phyloP scores from a whole-genome alignment of 2,329 filamentous ascomycete genomes.

The Paraphaeosphaeria sporulosa region DNA sequence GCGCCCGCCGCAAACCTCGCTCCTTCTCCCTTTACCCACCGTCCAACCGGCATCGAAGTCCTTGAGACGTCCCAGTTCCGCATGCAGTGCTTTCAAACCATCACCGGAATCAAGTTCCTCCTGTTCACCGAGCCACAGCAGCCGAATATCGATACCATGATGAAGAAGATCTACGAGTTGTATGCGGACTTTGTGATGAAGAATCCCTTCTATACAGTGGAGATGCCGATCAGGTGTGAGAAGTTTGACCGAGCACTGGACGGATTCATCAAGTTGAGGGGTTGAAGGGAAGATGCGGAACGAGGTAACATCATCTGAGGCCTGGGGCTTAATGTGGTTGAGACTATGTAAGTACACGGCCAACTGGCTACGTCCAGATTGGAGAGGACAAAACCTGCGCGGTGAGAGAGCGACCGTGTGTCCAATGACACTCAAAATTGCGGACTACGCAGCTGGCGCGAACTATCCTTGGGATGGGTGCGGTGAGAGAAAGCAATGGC shows the following conservation, averaged over 20 bases:
- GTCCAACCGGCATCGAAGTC: conserved; percentile 82
- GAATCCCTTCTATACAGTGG: conserved; percentile 97
- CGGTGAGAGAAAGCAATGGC: not conserved
- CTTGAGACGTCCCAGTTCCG: conserved; percentile 94
- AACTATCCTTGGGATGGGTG: not conserved
- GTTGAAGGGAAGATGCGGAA: conserved; percentile 25
- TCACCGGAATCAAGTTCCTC: conserved; percentile 94
- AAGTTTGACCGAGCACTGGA: conserved; percentile 88
- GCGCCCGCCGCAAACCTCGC: conserved; percentile 33
- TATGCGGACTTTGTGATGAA: conserved; percentile 99
- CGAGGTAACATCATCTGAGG: not conserved
- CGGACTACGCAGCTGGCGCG: not conserved
- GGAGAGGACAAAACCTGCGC: not conserved
- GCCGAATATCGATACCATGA: conserved; percentile 83
- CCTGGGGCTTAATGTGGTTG: not conserved
- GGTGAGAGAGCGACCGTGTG: not conserved
- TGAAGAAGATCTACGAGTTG: conserved; percentile 88
- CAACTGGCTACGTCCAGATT: no score
- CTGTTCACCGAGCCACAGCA: conserved; percentile 92
- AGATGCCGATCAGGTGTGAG: conserved; percentile 97
- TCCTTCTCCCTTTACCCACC: conserved; percentile 49
- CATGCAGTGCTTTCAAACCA: conserved; percentile 92
- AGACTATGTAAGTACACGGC: not conserved
- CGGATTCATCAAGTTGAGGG: conserved; percentile 73
- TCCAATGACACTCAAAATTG: not conserved